Evolutionary conservation across 768 basidiomycete species (phyloP).

Genomic region (Cubamyces sp.): DNA sequence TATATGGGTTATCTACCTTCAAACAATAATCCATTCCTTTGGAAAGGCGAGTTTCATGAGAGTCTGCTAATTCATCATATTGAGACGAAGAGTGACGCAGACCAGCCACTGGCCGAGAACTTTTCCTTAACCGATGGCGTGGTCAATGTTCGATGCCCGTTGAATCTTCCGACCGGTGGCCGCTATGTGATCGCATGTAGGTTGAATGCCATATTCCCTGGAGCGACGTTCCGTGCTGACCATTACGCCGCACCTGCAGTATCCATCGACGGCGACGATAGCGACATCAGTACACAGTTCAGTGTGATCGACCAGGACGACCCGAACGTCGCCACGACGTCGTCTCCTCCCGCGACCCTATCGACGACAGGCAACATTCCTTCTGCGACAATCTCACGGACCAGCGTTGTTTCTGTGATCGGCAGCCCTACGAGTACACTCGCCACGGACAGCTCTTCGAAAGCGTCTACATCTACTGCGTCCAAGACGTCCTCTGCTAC

Average conservation of each 20-base stretch:
- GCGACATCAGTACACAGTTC: background rate
- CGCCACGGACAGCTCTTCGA: background rate
- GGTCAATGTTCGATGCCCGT: background rate
- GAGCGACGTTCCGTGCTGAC: background rate
- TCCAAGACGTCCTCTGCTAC: background rate
- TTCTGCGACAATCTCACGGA: background rate
- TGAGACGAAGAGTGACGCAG: background rate
- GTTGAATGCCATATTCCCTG: background rate
- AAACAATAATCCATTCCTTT: conserved; percentile 1
- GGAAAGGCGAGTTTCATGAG: background rate
- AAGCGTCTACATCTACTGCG: background rate
- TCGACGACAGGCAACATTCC: background rate
- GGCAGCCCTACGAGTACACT: background rate
- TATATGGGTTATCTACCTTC: background rate
- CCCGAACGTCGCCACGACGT: background rate
- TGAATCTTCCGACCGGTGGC: background rate
- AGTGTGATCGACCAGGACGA: background rate
- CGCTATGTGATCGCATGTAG: background rate
- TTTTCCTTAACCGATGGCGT: background rate
- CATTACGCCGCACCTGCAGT: background rate
- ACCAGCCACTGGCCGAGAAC: background rate
- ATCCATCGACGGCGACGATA: conserved; percentile 1
- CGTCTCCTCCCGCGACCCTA: background rate
- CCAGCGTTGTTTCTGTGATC: background rate
- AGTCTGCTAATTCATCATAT: background rate